These are phyloP conservation scores for Scortechinia acanthostroma DNA, from an alignment of 2,329 filamentous ascomycete species.

Conservation along the genomic window DNA sequence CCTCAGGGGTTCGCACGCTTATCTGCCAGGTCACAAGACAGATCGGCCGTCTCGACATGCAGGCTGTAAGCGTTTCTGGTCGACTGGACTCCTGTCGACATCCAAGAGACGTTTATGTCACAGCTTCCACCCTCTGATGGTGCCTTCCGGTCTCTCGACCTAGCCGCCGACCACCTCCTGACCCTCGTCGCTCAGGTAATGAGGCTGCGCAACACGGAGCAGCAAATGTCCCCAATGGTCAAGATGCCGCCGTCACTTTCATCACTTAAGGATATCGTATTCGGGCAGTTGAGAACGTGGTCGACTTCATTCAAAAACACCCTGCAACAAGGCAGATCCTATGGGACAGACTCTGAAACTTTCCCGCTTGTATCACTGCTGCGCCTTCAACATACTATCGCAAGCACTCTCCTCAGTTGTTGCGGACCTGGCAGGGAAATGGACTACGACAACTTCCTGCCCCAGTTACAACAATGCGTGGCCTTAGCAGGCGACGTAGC, in stretches of 20 bases:
- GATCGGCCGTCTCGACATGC: constrained; percentile 24
- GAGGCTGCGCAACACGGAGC: constrained; percentile 14
- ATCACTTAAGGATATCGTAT: constrained; percentile 8
- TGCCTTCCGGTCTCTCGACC: constrained; percentile 16
- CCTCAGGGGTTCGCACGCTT: constrained; percentile 10
- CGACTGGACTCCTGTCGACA: constrained; percentile 19
- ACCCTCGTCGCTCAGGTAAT: constrained; percentile 17
- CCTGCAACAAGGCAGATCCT: constrained; percentile 8
- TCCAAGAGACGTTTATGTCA: constrained; percentile 11
- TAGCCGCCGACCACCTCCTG: constrained; percentile 20
- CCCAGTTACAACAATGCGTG: constrained; percentile 16
- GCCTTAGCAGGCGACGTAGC: constrained; percentile 11
- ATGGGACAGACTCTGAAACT: constrained; percentile 6
- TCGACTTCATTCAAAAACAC: constrained; percentile 14
- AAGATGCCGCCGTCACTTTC: constrained; percentile 5
- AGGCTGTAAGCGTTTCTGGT: constrained; percentile 20
- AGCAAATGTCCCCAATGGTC: constrained; percentile 8
- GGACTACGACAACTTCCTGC: constrained; percentile 16
- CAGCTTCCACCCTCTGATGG: constrained; percentile 6
- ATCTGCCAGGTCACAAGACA: constrained; percentile 19
- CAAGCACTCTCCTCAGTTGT: constrained; percentile 13
- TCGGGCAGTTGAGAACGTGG: constrained; percentile 14
- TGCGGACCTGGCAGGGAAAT: constrained; percentile 15
- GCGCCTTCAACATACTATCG: constrained; percentile 18
- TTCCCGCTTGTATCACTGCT: constrained; percentile 14